Conservation (phyloP, 2,329 filamentous ascomycete species). For the Colletotrichum sp. region DNA sequence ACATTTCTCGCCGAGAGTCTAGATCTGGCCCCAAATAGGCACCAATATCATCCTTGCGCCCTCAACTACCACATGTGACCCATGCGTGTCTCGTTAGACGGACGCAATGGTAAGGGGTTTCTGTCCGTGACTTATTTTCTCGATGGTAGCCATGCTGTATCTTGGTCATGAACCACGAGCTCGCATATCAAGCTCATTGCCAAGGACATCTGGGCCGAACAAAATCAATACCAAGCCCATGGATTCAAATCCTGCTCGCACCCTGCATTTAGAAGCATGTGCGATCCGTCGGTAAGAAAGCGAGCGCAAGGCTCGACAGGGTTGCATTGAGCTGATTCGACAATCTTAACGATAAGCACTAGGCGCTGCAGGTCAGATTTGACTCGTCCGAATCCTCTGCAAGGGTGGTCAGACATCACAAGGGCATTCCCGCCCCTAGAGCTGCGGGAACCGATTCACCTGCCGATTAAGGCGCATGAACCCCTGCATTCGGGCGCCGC, state of each 20-base stretch:
- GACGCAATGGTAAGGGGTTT: neutral
- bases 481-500: neutral
- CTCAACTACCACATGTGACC: neutral
- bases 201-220: neutral
- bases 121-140: neutral
- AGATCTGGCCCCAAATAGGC: neutral
- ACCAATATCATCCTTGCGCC: neutral
- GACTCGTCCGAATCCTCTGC: neutral
- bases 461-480: neutral
- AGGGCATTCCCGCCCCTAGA: neutral
- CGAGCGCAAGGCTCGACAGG: neutral
- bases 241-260: neutral
- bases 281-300: neutral
- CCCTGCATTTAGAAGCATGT: too few species aligned
- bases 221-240: neutral
- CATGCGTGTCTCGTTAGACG: neutral
- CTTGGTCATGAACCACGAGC: neutral
- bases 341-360: neutral
- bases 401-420: neutral
- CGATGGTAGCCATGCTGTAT: neutral
- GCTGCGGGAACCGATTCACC: neutral
- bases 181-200: neutral
- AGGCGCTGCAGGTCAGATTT: neutral
- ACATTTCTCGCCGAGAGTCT: neutral
- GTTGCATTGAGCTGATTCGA: neutral